A percentile compares a stretch with the other conserved stretches of the same genome.
Evolutionary conservation across 192 early-diverging fungal species (phyloP).

Genomic region (Podila verticillata): DNA sequence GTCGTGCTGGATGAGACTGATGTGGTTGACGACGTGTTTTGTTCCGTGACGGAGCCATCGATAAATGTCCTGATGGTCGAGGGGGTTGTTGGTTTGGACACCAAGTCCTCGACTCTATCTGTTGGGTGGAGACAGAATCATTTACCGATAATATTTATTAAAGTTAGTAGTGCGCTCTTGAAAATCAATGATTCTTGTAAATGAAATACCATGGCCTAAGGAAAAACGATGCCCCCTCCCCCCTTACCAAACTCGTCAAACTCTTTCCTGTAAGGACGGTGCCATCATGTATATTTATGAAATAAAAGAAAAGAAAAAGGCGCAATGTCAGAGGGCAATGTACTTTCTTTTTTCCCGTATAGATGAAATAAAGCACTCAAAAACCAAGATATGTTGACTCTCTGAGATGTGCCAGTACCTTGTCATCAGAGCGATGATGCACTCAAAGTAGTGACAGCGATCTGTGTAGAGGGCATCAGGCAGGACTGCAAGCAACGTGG

Average conservation of each 20-base stretch:
- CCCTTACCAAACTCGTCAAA: constrained; percentile 50
- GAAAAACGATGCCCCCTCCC: too few species aligned
- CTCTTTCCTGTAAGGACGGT: constrained; percentile 29
- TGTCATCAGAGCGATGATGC: constrained; percentile 51
- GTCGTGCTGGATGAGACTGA: constrained; percentile 49
- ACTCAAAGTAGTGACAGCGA: constrained; percentile 58
- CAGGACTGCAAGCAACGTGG: constrained; percentile 35
- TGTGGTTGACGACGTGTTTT: constrained; percentile 29
- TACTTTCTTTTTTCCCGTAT: not conserved
- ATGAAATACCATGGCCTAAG: not conserved
- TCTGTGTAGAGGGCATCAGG: constrained; percentile 52
- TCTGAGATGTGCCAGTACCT: constrained; percentile 11
- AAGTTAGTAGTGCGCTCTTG: not conserved
- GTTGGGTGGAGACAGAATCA: too few species aligned
- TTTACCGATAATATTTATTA: too few species aligned
- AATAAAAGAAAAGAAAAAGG: not conserved
- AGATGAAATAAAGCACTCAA: not conserved
- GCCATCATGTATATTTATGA: not conserved
- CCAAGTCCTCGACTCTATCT: constrained; percentile 41
- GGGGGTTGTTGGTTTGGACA: constrained; percentile 44
- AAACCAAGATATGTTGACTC: not conserved
- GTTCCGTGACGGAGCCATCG: constrained; percentile 46
- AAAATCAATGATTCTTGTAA: too few species aligned
- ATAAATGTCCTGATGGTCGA: constrained; percentile 45
- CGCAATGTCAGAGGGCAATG: not conserved